Base-by-base conservation (phyloP, 495 filamentous ascomycete species). In the Penicillium cinerascens region DNA sequence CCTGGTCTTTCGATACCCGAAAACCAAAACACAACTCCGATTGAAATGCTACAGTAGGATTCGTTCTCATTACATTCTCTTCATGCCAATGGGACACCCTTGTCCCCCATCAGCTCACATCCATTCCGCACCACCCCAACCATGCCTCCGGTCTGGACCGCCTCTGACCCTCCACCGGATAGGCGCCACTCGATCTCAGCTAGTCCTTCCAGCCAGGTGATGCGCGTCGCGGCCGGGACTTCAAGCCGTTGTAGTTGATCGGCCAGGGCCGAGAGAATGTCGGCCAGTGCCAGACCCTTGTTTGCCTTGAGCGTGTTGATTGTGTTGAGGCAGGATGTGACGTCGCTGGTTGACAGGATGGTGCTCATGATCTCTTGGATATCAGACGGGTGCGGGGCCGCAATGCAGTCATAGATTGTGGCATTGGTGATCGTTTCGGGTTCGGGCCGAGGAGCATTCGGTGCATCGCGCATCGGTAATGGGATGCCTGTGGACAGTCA, bases 321-420 rank as follows among this genome's bases (percentile, higher is more conserved):
- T 0, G 90, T 92, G 20, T 83, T 82, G 37, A 98, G 76, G 59
- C 91, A 95, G 2, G 87, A 86, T 0, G 86, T 95, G 16, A 97
- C 86, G 60, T 97, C 91, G 42, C 83, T 81, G 3, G 85, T 95
- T 16, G 76, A 82, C 5, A 97, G 81, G 23, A 98, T 80, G 3
- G 91, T 96, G 53, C 83, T 76, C 46, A 88, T 77, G 54, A 98
- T 98, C 55, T 87, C 78, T 59, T 82, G 76, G 58, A 97, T 96
- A 63, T 96, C 93, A 1, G 82, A 79, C 0, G 93, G 95, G 62
- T 93, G 92, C 8, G 93, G 93, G 0, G 93, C 91, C 25, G 95
- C 95, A 65, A 99, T 93, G 68, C 93, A 99, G 70, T 95, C 89
- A 76, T 95, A 97, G 64, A 99, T 96, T 6, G 91, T 92, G 39